Percentiles rank a stretch among this genome's conserved stretches.
Evolutionary conservation across 352 stramenopile species (phyloP).

Genomic region (Globisporangium paroecandrum): DNA sequence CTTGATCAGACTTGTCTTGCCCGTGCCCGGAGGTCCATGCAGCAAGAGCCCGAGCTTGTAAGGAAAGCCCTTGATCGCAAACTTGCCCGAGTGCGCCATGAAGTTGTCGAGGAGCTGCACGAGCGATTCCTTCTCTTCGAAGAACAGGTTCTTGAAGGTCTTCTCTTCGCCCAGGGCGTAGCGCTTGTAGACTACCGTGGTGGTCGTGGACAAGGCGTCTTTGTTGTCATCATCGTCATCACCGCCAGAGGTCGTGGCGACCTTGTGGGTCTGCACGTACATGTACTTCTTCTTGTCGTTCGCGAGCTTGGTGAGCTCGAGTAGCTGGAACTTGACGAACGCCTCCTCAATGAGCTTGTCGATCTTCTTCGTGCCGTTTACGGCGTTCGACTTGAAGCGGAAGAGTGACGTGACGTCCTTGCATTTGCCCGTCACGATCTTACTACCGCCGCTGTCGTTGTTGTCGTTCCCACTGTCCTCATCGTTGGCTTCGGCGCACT

Average conservation of each 20-base stretch:
- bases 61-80: constrained; percentile 83
- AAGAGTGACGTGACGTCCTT: constrained; percentile 15
- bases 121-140: constrained; percentile 72
- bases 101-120: constrained; percentile 80
- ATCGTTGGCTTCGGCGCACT: constrained; percentile 5
- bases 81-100: constrained; percentile 64
- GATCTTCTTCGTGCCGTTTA: constrained; percentile 31
- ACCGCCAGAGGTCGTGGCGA: neutral
- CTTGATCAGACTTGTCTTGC: constrained; percentile 91
- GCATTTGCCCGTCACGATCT: constrained; percentile 12
- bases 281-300: constrained; percentile 43
- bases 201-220: constrained; percentile 2
- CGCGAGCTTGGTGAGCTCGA: constrained; percentile 27
- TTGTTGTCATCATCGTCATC: constrained; percentile 8
- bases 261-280: constrained; percentile 31
- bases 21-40: constrained; percentile 82
- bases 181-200: constrained; percentile 43
- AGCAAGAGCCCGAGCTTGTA: constrained; percentile 89
- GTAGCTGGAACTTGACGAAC: constrained; percentile 34
- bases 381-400: constrained; percentile 5
- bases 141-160: constrained; percentile 88
- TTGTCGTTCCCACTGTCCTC: neutral
- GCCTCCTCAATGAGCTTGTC: constrained; percentile 33
- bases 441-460: neutral
- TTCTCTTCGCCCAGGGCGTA: constrained; percentile 85